Evolutionary conservation across 345 rosid species (phyloP).

Genomic region (Psidium guajava): DNA sequence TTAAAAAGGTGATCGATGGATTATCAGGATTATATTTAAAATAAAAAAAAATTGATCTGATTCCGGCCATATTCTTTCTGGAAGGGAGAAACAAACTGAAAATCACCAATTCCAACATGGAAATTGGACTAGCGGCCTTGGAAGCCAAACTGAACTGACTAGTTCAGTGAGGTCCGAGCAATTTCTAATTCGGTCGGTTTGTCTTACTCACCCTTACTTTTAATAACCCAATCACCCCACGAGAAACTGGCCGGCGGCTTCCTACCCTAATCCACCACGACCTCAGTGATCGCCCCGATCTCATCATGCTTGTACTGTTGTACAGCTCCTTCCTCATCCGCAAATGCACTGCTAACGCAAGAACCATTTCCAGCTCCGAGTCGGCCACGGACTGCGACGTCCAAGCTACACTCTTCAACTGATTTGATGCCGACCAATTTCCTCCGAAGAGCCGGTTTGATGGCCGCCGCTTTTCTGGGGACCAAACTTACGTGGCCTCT

Average conservation of each 20-base stretch:
- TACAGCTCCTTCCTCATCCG: constrained; percentile 47
- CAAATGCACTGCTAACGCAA: constrained; percentile 50
- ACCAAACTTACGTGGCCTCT: constrained; percentile 12
- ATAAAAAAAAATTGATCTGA: no score
- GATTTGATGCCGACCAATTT: constrained; percentile 27
- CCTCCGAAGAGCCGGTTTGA: constrained; percentile 25
- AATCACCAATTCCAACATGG: no score
- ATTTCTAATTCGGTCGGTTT: no score
- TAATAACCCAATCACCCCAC: constrained; percentile 77
- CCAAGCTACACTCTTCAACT: constrained; percentile 14
- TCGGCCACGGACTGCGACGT: constrained; percentile 18
- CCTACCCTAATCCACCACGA: constrained; percentile 88
- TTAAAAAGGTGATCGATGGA: no score
- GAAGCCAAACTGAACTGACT: no score
- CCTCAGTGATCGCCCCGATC: constrained; percentile 68
- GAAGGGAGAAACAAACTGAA: no score
- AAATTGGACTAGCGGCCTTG: no score
- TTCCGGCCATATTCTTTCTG: no score
- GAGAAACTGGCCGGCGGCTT: constrained; percentile 88
- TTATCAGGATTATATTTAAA: no score
- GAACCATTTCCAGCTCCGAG: constrained; percentile 58
- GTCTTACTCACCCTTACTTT: no score
- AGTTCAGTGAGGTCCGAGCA: no score
- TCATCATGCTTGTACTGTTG: constrained; percentile 38
- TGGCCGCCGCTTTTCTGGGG: constrained; percentile 44